These are phyloP conservation scores for Austroboletus niveus DNA, from an alignment of 1,284 basidiomycete genomes.

Conservation along the genomic window DNA sequence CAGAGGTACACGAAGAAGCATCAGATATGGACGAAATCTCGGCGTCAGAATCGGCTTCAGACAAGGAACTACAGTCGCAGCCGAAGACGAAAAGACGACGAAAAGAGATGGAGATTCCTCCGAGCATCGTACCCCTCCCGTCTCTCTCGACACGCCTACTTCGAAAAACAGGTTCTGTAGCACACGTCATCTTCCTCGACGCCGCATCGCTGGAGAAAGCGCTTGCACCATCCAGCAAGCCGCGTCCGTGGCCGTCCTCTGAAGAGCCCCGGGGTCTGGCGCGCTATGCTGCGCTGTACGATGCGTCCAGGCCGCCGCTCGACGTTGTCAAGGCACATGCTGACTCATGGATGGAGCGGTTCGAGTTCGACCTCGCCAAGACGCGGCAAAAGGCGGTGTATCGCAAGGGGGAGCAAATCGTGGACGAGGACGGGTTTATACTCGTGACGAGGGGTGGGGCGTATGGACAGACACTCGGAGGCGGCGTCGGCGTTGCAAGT, in stretches of 20 bases:
- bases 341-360: slow-evolving; percentile 71
- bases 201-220: slow-evolving; percentile 65
- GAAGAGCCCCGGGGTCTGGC: slow-evolving; percentile 64
- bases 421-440: slow-evolving; percentile 92
- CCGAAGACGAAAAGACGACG: slow-evolving; percentile 53
- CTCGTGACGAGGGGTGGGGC: slow-evolving; percentile 85
- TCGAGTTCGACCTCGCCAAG: slow-evolving; percentile 70
- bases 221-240: slow-evolving; percentile 47
- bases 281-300: slow-evolving; percentile 67
- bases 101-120: slow-evolving; percentile 34
- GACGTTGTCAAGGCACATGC: slow-evolving; percentile 71
- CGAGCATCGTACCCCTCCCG: slow-evolving; percentile 59
- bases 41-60: neutral
- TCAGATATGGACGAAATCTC: neutral
- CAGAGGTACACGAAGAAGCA: slow-evolving; percentile 8
- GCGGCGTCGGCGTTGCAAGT: slow-evolving; percentile 76
- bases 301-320: slow-evolving; percentile 67
- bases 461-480: slow-evolving; percentile 82
- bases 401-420: slow-evolving; percentile 76
- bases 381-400: slow-evolving; percentile 66
- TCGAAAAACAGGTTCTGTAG: slow-evolving; percentile 61
- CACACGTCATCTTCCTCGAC: slow-evolving; percentile 80
- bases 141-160: slow-evolving; percentile 52
- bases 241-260: slow-evolving; percentile 59
- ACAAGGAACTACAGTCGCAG: slow-evolving; percentile 35